phyloP scores from a whole-genome alignment of 1,284 basidiomycete genomes.

The Inonotus obliquus region DNA sequence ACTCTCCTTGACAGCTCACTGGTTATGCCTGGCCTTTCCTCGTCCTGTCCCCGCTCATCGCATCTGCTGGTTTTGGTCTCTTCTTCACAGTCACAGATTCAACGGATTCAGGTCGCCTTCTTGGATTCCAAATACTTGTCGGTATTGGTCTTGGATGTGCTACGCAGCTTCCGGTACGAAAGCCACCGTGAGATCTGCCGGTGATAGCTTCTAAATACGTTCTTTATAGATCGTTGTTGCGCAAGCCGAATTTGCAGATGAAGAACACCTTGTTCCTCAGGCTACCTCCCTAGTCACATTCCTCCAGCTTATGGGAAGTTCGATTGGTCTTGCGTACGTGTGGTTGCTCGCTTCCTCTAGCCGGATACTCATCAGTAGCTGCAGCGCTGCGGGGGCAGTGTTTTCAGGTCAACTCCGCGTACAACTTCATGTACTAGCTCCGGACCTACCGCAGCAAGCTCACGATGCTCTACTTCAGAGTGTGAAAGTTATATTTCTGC shows the following conservation, averaged over 20 bases:
- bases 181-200: background rate
- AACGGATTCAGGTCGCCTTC: background rate
- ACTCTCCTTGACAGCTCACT: background rate
- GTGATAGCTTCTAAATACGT: background rate
- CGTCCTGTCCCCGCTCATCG: background rate
- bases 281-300: background rate
- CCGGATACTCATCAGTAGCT: background rate
- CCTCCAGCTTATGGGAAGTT: background rate
- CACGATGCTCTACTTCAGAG: background rate
- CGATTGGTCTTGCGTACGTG: background rate
- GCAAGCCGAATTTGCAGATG: background rate
- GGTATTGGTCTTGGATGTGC: background rate
- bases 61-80: background rate
- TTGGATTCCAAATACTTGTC: background rate
- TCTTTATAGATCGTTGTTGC: background rate
- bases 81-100: background rate
- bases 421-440: background rate
- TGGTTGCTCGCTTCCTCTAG: background rate
- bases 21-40: background rate
- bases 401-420: background rate
- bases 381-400: background rate
- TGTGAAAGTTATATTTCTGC: background rate
- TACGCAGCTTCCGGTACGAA: background rate
- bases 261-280: background rate
- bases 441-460: background rate